Conservation (phyloP, 345 rosid species). For the Citrus medica region DNA sequence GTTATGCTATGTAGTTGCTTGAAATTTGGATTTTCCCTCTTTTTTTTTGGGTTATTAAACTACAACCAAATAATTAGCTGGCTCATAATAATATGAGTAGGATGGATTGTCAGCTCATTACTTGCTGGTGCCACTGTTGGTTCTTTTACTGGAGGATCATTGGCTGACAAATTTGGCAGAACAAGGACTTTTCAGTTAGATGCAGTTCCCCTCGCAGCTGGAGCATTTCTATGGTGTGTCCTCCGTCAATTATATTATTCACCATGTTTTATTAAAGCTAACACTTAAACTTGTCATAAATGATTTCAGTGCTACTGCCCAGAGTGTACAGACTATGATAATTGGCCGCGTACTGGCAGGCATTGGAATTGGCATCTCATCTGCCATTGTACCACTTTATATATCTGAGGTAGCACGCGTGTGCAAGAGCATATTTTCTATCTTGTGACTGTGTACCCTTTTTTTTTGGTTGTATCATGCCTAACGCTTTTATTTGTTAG, state of each 20-base stretch:
- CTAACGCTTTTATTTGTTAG: constrained; percentile 42
- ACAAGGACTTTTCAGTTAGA: constrained; percentile 88
- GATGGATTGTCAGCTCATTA: constrained; percentile 94
- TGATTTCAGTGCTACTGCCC: constrained; percentile 75
- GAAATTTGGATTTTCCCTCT: neutral
- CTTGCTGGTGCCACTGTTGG: constrained; percentile 98
- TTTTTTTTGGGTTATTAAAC: neutral
- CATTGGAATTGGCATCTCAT: constrained; percentile 94
- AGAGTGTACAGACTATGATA: constrained; percentile 85
- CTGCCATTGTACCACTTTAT: constrained; percentile 96
- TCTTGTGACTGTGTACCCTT: neutral
- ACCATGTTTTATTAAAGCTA: constrained; percentile 6
- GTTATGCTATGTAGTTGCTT: neutral
- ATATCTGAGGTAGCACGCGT: constrained; percentile 75
- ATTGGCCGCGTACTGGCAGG: constrained; percentile 97
- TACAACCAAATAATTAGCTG: neutral
- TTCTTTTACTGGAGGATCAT: constrained; percentile 89
- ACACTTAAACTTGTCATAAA: constrained; percentile 16
- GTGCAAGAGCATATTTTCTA: neutral
- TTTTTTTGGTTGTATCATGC: neutral
- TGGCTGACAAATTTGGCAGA: constrained; percentile 96
- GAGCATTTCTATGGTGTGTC: constrained; percentile 77
- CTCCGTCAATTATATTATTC: neutral
- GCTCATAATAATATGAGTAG: constrained; percentile 41
- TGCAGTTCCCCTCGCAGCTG: constrained; percentile 87